A percentile compares a stretch with the other conserved stretches of the same genome.
phyloP scores from a whole-genome alignment of 257 asterid species.

The Haberlea rhodopensis region DNA sequence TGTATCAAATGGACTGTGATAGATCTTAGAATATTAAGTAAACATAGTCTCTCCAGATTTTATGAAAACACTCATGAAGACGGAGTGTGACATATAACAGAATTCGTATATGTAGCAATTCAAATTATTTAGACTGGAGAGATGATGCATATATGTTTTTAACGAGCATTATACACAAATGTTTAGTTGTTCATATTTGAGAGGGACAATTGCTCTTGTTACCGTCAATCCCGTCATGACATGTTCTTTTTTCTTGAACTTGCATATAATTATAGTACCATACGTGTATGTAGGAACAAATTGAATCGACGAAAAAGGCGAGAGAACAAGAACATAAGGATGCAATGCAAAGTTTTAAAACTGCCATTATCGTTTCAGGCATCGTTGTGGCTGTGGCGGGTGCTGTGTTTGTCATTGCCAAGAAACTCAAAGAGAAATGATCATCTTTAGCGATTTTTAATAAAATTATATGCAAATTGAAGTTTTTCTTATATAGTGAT shows the following conservation, averaged over 20 bases:
- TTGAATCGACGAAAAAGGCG: slow-evolving; percentile 25
- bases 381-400: slow-evolving; percentile 66
- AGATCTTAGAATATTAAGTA: too few species aligned
- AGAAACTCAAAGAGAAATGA: slow-evolving; percentile 65
- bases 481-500: too few species aligned
- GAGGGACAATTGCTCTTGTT: neutral
- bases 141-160: neutral
- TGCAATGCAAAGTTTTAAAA: slow-evolving; percentile 53
- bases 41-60: too few species aligned
- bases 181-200: too few species aligned
- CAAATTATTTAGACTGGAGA: neutral
- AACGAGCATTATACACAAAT: too few species aligned
- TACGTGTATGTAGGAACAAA: slow-evolving; percentile 34
- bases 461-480: too few species aligned
- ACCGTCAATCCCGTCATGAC: neutral
- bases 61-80: too few species aligned
- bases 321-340: slow-evolving; percentile 53
- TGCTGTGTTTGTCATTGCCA: slow-evolving; percentile 66
- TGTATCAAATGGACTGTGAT: too few species aligned
- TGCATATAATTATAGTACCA: too few species aligned
- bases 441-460: neutral
- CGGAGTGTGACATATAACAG: too few species aligned
- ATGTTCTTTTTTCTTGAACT: neutral
- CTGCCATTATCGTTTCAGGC: slow-evolving; percentile 58
- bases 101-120: too few species aligned